Evolutionary conservation across 2,329 filamentous ascomycete species (phyloP).

Genomic region (Ceratocystis smalleyi): DNA sequence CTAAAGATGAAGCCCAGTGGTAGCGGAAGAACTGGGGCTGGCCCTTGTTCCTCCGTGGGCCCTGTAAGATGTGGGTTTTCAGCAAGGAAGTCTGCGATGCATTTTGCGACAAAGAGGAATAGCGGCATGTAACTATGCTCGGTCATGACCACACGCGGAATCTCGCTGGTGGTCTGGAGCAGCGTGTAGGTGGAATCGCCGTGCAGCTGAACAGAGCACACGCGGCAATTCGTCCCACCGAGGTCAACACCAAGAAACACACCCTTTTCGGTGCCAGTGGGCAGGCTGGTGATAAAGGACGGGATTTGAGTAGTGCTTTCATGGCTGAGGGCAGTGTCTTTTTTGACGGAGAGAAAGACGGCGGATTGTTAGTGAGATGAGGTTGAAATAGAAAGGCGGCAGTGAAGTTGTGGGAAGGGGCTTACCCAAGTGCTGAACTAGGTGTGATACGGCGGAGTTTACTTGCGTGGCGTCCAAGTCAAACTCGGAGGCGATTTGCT

Average conservation of each 20-base stretch:
- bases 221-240: conserved; percentile 25
- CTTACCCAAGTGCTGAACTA: conserved; percentile 11
- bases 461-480: not conserved
- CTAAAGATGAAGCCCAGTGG: conserved; percentile 28
- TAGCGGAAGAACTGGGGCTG: conserved; percentile 4
- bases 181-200: conserved; percentile 54
- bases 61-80: not conserved
- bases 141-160: conserved; percentile 20
- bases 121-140: conserved; percentile 36
- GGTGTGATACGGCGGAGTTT: conserved; percentile 3
- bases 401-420: not conserved
- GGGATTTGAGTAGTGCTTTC: conserved; percentile 55
- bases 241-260: conserved; percentile 24
- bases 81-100: conserved; percentile 51
- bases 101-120: conserved; percentile 58
- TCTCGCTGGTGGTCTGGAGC: conserved; percentile 36
- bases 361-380: not conserved
- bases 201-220: conserved; percentile 27
- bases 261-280: conserved; percentile 62
- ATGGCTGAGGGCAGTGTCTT: conserved; percentile 36
- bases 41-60: not conserved
- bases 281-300: conserved; percentile 60
- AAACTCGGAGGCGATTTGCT: conserved; percentile 5
- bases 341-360: not conserved
- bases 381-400: not conserved